A percentile compares a stretch with the other conserved stretches of the same genome.
phyloP scores from a whole-genome alignment of 345 rosid genomes.

The Brassica rapa region DNA sequence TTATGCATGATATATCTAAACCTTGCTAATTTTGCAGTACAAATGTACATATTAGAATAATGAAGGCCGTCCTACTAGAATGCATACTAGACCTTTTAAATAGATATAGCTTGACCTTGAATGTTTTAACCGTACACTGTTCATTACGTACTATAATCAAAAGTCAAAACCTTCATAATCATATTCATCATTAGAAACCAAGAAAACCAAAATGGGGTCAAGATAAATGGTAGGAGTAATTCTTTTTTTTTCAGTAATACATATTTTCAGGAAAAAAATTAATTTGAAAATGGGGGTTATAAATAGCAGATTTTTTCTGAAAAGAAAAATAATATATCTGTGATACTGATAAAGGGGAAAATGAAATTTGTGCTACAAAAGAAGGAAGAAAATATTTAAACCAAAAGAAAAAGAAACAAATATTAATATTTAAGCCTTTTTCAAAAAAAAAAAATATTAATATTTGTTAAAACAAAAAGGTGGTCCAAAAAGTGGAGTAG shows the following conservation, averaged over 20 bases:
- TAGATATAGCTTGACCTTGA: background rate
- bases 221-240: background rate
- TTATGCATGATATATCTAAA: background rate
- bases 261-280: background rate
- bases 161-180: conserved; percentile 6
- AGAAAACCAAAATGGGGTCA: background rate
- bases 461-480: conserved; percentile 1
- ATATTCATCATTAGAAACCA: background rate
- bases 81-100: background rate
- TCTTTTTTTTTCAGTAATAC: background rate
- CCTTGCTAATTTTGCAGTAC: background rate
- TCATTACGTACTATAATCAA: background rate
- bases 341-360: background rate
- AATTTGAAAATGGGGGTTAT: background rate
- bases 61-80: background rate
- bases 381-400: conserved; percentile 8
- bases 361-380: background rate
- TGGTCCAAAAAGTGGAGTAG: conserved; percentile 35
- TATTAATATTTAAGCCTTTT: conserved; percentile 21
- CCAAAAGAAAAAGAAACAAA: background rate
- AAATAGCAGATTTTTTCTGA: background rate
- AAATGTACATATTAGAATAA: background rate
- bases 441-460: conserved; percentile 17
- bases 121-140: background rate
- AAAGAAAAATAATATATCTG: background rate